Evolutionary conservation across 2,329 filamentous ascomycete genomes (phyloP), one percentile per base, ranked within the genome.

Genomic region (Xylariomycetidae sp.): DNA sequence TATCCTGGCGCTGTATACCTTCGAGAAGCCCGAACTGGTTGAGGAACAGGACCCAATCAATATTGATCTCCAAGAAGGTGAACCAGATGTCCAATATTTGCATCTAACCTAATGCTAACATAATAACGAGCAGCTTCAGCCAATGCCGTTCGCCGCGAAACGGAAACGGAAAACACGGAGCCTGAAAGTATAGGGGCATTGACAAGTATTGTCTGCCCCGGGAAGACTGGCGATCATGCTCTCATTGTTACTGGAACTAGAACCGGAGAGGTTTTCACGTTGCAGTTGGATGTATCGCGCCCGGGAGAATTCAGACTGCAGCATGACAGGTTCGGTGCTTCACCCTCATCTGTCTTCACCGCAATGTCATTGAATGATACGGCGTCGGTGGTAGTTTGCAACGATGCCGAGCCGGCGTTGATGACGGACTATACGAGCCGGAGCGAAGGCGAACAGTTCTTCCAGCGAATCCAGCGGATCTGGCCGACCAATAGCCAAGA

Each of bases 401-500:
- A 61, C 19, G 42, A 54, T 37, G 37, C 42, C 5, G 48, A 48
- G 7, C 40, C 56, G 22, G 43, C 43, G 5, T 36, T 52, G 7
- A 48, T 58, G 45, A 48, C 37, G n/a, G 40, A 38, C 22, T n/a
- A n/a, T n/a, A 18, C n/a, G 15, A 13, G 12, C 15, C 34, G 31
- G 7, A 25, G 31, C 27, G 25, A 27, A 19, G 35, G 18, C 13
- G 13, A 23, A 14, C 32, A 29, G 18, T 51, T 40, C 15, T 70
- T 68, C 33, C 53, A 57, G 29, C 51, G 54, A 2, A 72, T 64
- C 38, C 54, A 63, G 10, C 59, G 59, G 29, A 59, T 80, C 10
- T 75, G 70, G 64, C 59, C 69, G 2, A 70, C 70, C 2, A 70
- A 77, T 44, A 61, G 61, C 2, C 61, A 60, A 20, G 64, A 74